Percentiles rank a stretch among this genome's conserved stretches.
Evolutionary conservation across 1,139 yeast genomes (phyloP).

Genomic region (Pneumocystis sp.): DNA sequence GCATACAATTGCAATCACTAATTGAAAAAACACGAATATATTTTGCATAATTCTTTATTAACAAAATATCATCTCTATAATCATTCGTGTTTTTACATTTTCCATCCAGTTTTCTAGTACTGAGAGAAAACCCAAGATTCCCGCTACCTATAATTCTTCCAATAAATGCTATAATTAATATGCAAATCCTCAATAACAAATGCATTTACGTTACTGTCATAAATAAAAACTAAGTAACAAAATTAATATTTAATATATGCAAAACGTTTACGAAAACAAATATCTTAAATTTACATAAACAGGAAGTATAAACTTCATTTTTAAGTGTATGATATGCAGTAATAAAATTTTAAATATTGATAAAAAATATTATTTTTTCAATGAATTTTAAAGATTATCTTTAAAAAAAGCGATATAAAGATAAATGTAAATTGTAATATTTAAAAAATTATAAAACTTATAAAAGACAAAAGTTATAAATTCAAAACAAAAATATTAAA

Average conservation of each 20-base stretch:
- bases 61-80: constrained; percentile 47
- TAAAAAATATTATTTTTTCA: no score
- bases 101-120: constrained; percentile 51
- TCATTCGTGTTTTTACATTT: constrained; percentile 58
- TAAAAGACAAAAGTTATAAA: background rate
- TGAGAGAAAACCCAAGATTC: constrained; percentile 51
- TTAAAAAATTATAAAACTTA: background rate
- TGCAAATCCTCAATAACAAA: background rate
- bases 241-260: background rate
- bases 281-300: no score
- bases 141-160: constrained; percentile 17
- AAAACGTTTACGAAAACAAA: background rate
- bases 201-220: background rate
- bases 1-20: constrained; percentile 74
- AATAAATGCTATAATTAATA: background rate
- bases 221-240: background rate
- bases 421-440: background rate
- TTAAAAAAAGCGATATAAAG: no score
- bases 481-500: background rate
- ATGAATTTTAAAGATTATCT: no score
- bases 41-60: constrained; percentile 40
- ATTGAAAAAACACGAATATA: constrained; percentile 71
- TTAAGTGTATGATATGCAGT: no score
- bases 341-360: no score
- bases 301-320: no score